Conservation (phyloP, 1,284 basidiomycete genomes). For the Ustilago shanxiensis region DNA sequence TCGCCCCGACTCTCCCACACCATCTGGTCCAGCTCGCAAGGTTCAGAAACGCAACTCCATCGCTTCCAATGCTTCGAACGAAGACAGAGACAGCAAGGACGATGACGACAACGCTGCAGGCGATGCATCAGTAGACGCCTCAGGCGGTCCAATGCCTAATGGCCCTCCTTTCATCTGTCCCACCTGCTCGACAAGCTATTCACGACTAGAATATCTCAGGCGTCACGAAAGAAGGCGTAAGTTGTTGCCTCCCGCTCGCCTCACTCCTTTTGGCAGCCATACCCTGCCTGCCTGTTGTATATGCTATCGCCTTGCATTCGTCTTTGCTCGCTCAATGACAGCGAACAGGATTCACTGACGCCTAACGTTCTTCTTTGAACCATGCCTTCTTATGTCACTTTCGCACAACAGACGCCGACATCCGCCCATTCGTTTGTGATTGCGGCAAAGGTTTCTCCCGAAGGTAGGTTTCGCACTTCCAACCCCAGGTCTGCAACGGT, state of each 20-base stretch:
- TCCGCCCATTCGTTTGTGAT: constrained; percentile 67
- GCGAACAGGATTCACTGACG: background rate
- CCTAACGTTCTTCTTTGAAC: background rate
- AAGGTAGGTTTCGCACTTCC: constrained; percentile 39
- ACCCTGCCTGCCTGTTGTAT: background rate
- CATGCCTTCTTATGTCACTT: background rate
- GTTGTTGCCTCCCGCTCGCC: constrained; percentile 9
- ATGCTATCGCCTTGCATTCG: too few relatives aligned
- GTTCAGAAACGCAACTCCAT: constrained; percentile 41
- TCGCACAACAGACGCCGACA: constrained; percentile 58
- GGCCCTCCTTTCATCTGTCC: constrained; percentile 68
- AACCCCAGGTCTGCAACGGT: too few relatives aligned
- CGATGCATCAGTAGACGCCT: constrained; percentile 24
- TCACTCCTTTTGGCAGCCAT: background rate
- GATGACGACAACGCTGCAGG: constrained; percentile 19
- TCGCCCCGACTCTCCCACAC: constrained; percentile 37
- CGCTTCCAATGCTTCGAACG: constrained; percentile 35
- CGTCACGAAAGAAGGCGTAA: constrained; percentile 67
- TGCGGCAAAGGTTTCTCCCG: constrained; percentile 69
- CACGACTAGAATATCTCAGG: constrained; percentile 67
- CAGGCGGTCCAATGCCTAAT: constrained; percentile 38
- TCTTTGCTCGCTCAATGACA: background rate
- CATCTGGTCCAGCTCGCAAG: constrained; percentile 41
- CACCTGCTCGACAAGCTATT: constrained; percentile 68
- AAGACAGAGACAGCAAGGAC: constrained; percentile 27